Base-by-base conservation (phyloP, 345 rosid species). In the Salix arbutifolia region DNA sequence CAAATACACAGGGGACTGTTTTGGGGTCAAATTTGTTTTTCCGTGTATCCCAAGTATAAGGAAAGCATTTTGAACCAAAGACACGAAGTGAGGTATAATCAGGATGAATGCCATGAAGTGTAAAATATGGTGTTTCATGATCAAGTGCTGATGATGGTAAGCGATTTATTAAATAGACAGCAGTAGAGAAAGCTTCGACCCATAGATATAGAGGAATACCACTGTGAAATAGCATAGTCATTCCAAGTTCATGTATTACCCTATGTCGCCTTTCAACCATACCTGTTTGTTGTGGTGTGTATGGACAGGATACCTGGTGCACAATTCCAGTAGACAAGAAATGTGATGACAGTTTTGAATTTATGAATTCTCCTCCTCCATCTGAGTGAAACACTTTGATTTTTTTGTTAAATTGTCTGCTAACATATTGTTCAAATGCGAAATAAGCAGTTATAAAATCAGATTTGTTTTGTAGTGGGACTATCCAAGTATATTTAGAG, bases 331-430 rank as follows among this genome's bases (percentile, higher is more conserved):
- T 42, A 0, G 69, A 30, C 0, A 40, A 35, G 35, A 74, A 79
- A 14, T 69, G 82, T 8, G 78, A 5, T 0, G 64, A 19, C 2
- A 79, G 3, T 17, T 26, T 60, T 1, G 74, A 67, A 12, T 74
- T 79, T 8, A 67, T 31, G 33, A 31, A 31, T 31, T 31, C 33
- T 31, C 33, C 33, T 31, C 33, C 33, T 31, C 33, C 33, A 35
- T 12, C 73, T 67, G 14, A 67, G 30, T 78, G 73, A 21, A 73
- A 77, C 4, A 65, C 25, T 37, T 78, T 78, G 10, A 78, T 73
- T 21, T 73, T 21, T 23, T 40, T 72, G 1, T 72, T 66, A 33
- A 67, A 78, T 17, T 78, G 50, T n/a, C 77, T 40, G 3, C 6
- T 42, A 19, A 73, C 69, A 73, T 72, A 73, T 28, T 73, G 6